phyloP scores from a whole-genome alignment of 331 rosid species.

The Pyrus hybrid region DNA sequence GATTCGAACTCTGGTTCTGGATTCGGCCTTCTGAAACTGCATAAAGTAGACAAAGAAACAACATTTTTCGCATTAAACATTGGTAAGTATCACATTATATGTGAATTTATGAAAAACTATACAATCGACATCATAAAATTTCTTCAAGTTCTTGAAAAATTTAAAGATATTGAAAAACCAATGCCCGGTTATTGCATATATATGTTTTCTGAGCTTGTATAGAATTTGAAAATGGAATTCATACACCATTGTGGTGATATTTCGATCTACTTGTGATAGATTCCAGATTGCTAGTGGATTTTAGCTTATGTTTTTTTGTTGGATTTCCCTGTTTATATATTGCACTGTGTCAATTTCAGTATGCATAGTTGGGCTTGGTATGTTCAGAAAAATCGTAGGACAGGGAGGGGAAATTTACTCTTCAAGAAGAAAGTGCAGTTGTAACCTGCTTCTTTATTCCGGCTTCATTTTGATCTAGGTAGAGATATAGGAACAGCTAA shows the following conservation, averaged over 20 bases:
- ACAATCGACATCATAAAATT: background rate
- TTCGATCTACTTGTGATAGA: no score
- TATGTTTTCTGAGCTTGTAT: background rate
- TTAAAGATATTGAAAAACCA: background rate
- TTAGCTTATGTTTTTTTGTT: no score
- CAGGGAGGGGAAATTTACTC: background rate
- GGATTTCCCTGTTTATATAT: no score
- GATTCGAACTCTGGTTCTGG: background rate
- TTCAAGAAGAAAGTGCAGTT: background rate
- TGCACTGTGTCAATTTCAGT: no score
- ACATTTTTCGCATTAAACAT: background rate
- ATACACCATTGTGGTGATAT: background rate
- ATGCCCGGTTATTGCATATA: background rate
- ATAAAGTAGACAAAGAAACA: background rate
- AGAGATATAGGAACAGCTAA: background rate
- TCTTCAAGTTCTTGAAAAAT: background rate
- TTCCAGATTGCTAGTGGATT: no score
- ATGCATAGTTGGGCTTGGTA: no score
- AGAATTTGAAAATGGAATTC: background rate
- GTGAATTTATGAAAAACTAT: background rate
- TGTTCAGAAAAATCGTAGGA: background rate
- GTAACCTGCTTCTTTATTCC: background rate
- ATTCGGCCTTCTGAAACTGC: background rate
- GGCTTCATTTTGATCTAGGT: background rate
- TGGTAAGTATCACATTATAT: no score